Conservation (phyloP, 2,329 filamentous ascomycete species). For the Diplodia scrobiculata region DNA sequence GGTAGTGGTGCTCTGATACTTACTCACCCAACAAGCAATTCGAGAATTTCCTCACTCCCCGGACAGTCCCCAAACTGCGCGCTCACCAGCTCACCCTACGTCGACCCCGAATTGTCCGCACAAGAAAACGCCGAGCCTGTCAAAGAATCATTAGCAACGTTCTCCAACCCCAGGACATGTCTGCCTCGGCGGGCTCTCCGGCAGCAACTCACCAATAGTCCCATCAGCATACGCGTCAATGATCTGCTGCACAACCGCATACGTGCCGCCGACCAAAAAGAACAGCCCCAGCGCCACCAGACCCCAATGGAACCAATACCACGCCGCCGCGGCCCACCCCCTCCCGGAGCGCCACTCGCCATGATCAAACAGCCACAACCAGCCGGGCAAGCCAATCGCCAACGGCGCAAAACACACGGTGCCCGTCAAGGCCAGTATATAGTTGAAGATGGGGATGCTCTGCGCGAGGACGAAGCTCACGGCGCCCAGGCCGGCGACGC, state of each 20-base stretch:
- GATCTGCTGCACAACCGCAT: conserved; percentile 55
- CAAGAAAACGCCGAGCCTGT: conserved; percentile 51
- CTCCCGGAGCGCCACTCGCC: conserved; percentile 46
- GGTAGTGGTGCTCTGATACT: no score
- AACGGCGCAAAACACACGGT: conserved; percentile 57
- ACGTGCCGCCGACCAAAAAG: conserved; percentile 54
- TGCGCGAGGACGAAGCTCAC: conserved; percentile 51
- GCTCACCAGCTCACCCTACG: conserved; percentile 28
- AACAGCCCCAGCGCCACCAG: conserved; percentile 53
- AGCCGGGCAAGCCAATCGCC: conserved; percentile 53
- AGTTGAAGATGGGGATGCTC: conserved; percentile 58
- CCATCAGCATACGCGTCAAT: conserved; percentile 55
- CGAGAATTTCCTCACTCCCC: no score
- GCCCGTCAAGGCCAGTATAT: conserved; percentile 55
- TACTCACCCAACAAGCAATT: no score
- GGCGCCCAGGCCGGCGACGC: conserved; percentile 53
- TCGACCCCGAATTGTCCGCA: conserved; percentile 50
- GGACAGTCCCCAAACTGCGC: no score
- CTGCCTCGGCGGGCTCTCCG: no score
- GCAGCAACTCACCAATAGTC: conserved; percentile 42
- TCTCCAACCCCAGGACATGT: neutral
- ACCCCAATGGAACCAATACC: conserved; percentile 48
- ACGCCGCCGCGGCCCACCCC: conserved; percentile 38
- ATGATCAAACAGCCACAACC: conserved; percentile 57
- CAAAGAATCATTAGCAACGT: conserved; percentile 8